These are phyloP conservation scores for Albatrellus ellisii DNA, from an alignment of 768 basidiomycete genomes.

Conservation along the genomic window DNA sequence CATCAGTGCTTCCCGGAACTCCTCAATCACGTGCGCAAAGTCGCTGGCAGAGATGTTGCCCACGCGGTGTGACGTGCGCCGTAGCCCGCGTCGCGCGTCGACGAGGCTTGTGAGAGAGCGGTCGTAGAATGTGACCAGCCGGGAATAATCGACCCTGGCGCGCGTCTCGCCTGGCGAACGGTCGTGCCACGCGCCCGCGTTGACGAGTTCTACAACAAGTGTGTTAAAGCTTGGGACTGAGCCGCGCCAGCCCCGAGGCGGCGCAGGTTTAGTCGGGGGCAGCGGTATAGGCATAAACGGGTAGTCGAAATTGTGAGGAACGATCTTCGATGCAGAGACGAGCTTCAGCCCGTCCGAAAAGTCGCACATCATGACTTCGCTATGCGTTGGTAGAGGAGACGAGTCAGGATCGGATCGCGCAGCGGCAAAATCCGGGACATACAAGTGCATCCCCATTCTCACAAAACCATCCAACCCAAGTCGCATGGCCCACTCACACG, in stretches of 20 bases:
- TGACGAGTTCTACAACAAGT: not conserved
- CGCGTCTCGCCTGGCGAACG: not conserved
- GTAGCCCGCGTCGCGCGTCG: not conserved
- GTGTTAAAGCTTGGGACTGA: not conserved
- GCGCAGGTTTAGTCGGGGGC: not conserved
- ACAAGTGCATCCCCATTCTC: constrained; percentile 18
- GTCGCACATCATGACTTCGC: not conserved
- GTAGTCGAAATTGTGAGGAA: not conserved
- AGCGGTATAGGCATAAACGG: not conserved
- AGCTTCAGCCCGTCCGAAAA: not conserved
- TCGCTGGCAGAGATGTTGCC: not conserved
- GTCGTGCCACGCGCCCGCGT: not conserved
- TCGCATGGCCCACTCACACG: constrained; percentile 31
- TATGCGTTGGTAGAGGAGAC: not conserved
- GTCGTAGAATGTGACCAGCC: constrained; percentile 1
- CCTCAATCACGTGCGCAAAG: not conserved
- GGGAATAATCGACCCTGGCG: not conserved
- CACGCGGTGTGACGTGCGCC: not conserved
- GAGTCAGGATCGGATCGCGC: not conserved
- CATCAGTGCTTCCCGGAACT: not conserved
- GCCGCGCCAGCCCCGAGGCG: not conserved
- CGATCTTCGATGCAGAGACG: not conserved
- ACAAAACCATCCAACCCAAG: constrained; percentile 32
- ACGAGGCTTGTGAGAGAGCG: not conserved
- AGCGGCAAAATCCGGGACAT: not conserved